These are phyloP conservation scores for Fusarium fujikuroi DNA, from an alignment of 2,329 filamentous ascomycete species.

Conservation along the genomic window DNA sequence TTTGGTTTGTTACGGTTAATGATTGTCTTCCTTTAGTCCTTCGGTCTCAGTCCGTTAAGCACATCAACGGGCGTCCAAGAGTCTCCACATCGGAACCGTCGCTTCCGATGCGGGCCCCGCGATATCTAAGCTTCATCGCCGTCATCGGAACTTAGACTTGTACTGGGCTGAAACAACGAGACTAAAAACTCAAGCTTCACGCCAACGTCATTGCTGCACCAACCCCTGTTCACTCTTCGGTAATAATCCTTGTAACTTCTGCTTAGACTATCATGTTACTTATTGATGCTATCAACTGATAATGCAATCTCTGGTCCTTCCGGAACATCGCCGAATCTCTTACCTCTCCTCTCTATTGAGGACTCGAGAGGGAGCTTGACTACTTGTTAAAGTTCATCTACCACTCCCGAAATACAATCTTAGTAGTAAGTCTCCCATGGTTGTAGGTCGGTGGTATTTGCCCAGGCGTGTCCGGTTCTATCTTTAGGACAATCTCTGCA, in stretches of 20 bases:
- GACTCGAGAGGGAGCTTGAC: too few relatives aligned
- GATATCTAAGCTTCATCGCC: conserved; percentile 8
- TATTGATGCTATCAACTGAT: conserved; percentile 36
- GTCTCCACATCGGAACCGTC: conserved; percentile 33
- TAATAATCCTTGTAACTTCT: conserved; percentile 36
- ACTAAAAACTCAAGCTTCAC: conserved; percentile 28
- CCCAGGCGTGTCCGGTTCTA: conserved; percentile 2
- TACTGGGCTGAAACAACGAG: conserved; percentile 30
- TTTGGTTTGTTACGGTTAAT: neutral
- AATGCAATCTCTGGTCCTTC: conserved; percentile 24
- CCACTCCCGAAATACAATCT: conserved; percentile 49
- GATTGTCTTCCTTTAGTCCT: neutral
- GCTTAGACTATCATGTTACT: conserved; percentile 19
- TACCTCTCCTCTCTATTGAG: conserved; percentile 1
- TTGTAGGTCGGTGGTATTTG: conserved; percentile 13
- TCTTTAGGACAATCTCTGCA: neutral
- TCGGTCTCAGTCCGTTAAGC: neutral
- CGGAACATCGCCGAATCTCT: conserved; percentile 21
- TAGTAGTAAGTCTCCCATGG: conserved; percentile 27
- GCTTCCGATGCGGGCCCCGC: conserved; percentile 31
- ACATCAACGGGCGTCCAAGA: neutral
- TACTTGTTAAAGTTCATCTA: conserved; percentile 46
- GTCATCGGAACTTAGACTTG: conserved; percentile 36
- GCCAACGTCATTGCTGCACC: conserved; percentile 33
- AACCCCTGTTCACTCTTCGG: conserved; percentile 29